A percentile compares a stretch with the other conserved stretches of the same genome.
These are phyloP conservation scores for Heritiera littoralis DNA, from an alignment of 345 rosid species.

Conservation along the genomic window DNA sequence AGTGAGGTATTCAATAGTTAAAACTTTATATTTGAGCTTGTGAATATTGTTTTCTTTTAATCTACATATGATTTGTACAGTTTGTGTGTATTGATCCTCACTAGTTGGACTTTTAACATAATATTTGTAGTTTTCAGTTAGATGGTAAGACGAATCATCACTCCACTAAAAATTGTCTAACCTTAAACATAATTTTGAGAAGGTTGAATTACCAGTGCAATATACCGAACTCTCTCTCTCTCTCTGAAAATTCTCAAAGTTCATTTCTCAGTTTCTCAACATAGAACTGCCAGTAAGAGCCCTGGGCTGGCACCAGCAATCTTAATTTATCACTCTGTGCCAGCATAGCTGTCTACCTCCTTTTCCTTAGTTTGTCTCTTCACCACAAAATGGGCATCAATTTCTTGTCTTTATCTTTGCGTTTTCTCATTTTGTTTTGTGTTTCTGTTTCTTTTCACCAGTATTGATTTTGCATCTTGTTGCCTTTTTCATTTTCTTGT, in stretches of 20 bases:
- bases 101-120: neutral
- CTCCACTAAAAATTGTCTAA: neutral
- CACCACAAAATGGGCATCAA: neutral
- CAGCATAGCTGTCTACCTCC: neutral
- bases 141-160: neutral
- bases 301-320: neutral
- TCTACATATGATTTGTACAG: neutral
- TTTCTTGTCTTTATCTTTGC: neutral
- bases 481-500: neutral
- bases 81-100: neutral
- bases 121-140: neutral
- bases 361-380: neutral
- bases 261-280: neutral
- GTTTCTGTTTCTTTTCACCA: neutral
- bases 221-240: neutral
- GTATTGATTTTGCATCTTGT: neutral
- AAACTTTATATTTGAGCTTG: neutral
- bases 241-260: neutral
- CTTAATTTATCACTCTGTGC: neutral
- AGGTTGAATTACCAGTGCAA: neutral
- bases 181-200: neutral
- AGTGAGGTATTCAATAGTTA: conserved; percentile 60
- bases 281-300: neutral
- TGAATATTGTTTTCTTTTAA: neutral
- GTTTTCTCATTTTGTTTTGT: neutral